Evolutionary conservation across 805 yeast species (phyloP), one percentile per base, ranked within the genome.

Genomic region (Suhomyces sp.): DNA sequence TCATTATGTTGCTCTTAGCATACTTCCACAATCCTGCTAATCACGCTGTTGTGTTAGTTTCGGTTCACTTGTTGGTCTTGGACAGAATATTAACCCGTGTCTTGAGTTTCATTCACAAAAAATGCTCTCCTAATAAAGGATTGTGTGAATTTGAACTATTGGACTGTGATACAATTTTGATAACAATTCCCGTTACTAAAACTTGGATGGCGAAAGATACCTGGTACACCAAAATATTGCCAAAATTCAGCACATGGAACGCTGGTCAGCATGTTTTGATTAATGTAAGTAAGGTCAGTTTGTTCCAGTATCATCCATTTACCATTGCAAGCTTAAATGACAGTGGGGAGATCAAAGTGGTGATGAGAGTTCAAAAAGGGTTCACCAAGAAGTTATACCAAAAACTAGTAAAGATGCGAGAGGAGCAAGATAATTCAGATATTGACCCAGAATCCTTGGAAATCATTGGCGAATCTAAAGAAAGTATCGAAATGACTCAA

Each of bases 241-340:
- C 80, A 3, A 64, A 67, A n/a, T 56, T 68, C 19, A 68, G 74
- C 19, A 65, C 66, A 15, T 79, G 83, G 83, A 67, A 67, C 49
- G 72, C 82, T 0, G 83, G 83, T 4, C 81, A 77, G 59, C 80
- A 79, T 58, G 68, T 78, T 10, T 68, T 65, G 38, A 60, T 79
- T n/a, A 74, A 68, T 47, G 77, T 79, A 6, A 60, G 70, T 4
- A 69, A 69, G 50, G 72, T 78, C 15, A 64, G 68, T 2, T 55
- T 59, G 6, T 58, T 74, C 42, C 80, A 77, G 54, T 68, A 66
- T 55, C 83, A 79, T 59, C 83, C 83, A 0, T 79, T 79, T 60
- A 76, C 82, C 2, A 74, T 78, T 48, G 61, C 76, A 3, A 71
- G 77, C 48, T 57, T 76, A 36, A 62, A 78, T 10, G 72, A 66